Evolutionary conservation across 2,329 filamentous ascomycete genomes (phyloP).

Genomic region (Arthrobotrys musiformis): DNA sequence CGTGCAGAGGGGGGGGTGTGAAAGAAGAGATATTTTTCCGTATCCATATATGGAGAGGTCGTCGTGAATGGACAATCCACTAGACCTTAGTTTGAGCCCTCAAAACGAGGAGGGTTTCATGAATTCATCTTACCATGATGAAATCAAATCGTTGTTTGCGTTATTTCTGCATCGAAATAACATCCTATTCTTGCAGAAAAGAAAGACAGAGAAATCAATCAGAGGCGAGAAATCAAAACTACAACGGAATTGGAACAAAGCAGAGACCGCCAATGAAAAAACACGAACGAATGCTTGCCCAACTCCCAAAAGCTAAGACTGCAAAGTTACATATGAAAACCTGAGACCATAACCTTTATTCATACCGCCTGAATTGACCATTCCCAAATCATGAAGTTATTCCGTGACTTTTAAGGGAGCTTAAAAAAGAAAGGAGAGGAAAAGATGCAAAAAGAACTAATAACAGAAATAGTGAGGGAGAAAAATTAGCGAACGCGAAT

Average conservation of each 20-base stretch:
- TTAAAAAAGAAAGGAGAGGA: not conserved
- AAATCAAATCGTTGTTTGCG: not conserved
- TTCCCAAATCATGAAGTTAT: not conserved
- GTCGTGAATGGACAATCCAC: not conserved
- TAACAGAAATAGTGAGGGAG: not conserved
- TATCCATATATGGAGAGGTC: not conserved
- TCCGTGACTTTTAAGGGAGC: not conserved
- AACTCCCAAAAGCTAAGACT: conserved; percentile 24
- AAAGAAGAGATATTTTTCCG: not conserved
- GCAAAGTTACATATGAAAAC: conserved; percentile 11
- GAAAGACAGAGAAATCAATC: conserved; percentile 5
- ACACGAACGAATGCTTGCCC: conserved; percentile 40
- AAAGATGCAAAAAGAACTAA: not conserved
- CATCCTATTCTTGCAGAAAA: not conserved
- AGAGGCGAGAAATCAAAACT: not conserved
- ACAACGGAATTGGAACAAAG: conserved; percentile 5
- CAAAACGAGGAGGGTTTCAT: too few species aligned
- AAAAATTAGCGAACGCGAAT: not conserved
- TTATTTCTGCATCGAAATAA: not conserved
- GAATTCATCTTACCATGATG: not conserved
- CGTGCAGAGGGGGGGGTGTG: not conserved
- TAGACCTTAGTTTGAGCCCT: not conserved
- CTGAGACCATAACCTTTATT: conserved; percentile 21
- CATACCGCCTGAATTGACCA: not conserved
- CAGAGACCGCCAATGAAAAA: conserved; percentile 12